Evolutionary conservation across 352 stramenopile genomes (phyloP).

Genomic region (Pythium sukuiense): DNA sequence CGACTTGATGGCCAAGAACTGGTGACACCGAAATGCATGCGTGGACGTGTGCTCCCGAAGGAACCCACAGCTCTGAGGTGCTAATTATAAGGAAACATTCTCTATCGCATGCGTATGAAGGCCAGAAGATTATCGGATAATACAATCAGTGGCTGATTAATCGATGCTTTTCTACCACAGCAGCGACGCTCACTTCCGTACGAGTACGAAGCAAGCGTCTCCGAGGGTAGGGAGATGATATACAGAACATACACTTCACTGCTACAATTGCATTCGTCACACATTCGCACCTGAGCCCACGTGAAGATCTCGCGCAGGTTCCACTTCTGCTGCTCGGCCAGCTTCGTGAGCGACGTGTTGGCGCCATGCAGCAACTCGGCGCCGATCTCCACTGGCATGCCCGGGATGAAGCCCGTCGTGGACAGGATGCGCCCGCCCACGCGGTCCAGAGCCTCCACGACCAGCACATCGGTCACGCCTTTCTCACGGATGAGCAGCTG

Average conservation of each 20-base stretch:
- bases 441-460: conserved; percentile 69
- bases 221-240: conserved; percentile 10
- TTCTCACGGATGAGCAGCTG: conserved; percentile 56
- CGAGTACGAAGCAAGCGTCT: not conserved
- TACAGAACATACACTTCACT: not conserved
- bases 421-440: conserved; percentile 68
- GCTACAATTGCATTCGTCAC: not conserved
- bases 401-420: conserved; percentile 64
- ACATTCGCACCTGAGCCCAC: conserved; percentile 66
- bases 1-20: conserved; percentile 80
- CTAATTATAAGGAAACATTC: conserved; percentile 85
- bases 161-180: conserved; percentile 50
- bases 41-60: conserved; percentile 13
- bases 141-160: conserved; percentile 87
- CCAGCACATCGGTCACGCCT: conserved; percentile 61
- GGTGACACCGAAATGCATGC: conserved; percentile 59
- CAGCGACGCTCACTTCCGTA: conserved; percentile 6
- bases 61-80: conserved; percentile 55
- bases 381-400: conserved; percentile 71
- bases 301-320: conserved; percentile 82
- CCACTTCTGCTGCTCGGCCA: conserved; percentile 67
- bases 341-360: conserved; percentile 72
- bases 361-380: conserved; percentile 75
- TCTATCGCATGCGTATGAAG: conserved; percentile 89
- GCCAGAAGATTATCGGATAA: conserved; percentile 71